These are phyloP conservation scores for Marchantia paleacea DNA, from an alignment of 225 moss, liverwort and hornwort genomes.

Conservation along the genomic window DNA sequence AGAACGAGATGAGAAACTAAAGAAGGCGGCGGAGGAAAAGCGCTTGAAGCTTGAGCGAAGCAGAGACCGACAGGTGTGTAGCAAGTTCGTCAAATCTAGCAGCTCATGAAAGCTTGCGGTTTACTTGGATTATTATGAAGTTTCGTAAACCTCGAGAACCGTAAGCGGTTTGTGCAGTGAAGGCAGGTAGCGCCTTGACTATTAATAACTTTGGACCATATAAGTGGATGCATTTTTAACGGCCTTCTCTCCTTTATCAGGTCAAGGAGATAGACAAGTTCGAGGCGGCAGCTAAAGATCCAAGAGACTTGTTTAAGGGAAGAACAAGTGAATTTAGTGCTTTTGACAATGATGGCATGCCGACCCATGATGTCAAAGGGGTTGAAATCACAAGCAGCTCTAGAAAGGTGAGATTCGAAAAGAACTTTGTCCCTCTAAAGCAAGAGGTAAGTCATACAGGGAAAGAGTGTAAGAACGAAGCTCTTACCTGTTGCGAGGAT, in stretches of 20 bases:
- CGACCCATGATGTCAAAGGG: constrained; percentile 66
- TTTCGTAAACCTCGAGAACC: background rate
- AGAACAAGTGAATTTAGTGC: constrained; percentile 53
- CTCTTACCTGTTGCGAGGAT: too few relatives aligned
- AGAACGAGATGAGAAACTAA: constrained; percentile 72
- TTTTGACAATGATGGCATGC: constrained; percentile 65
- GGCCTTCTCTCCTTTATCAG: constrained; percentile 24
- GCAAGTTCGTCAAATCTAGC: background rate
- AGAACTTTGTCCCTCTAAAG: too few relatives aligned
- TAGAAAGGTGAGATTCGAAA: constrained; percentile 27
- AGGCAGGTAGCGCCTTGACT: background rate
- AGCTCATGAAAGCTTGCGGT: too few relatives aligned
- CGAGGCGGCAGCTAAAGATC: constrained; percentile 49
- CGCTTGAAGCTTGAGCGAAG: constrained; percentile 48
- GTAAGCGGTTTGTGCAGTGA: background rate
- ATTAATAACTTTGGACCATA: background rate
- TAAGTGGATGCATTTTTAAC: background rate
- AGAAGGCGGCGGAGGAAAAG: constrained; percentile 57
- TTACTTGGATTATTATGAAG: background rate
- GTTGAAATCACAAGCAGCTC: constrained; percentile 52
- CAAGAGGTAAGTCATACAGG: too few relatives aligned
- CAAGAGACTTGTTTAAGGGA: constrained; percentile 49
- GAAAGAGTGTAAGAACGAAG: too few relatives aligned
- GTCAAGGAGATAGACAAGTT: constrained; percentile 66
- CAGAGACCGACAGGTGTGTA: constrained; percentile 45